Evolutionary conservation across 2,329 filamentous ascomycete species (phyloP), one percentile per base, ranked within the genome.

Genomic region (Gaeumannomyces tritici): DNA sequence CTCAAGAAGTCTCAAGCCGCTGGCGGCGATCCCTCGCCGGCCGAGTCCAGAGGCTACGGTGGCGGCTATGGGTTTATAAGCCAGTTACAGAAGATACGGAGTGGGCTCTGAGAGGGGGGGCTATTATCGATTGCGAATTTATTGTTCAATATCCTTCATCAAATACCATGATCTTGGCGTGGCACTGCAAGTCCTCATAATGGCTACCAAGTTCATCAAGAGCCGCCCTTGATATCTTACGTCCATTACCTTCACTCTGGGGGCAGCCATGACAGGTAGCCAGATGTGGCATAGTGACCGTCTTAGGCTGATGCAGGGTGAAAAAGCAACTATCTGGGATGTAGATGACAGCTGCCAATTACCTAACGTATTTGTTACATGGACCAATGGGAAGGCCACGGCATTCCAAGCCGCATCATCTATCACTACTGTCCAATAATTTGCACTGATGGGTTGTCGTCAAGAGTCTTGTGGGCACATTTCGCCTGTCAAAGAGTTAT

Each of bases 31-130:
- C 26, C 62, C 5, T n/a, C 59, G 6, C 42, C 62, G 2, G 31
- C 56, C 0, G 80, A 81, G 60, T 74, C 70, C 62, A 80, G 76
- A 68, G 72, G 76, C 3, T 74, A 76, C 61, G 72, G 76, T 0
- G 79, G 80, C 1, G 83, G 81, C 0, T 86, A 86, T 69, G 83
- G 83, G 6, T 74, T 87, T 61, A 85, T 87, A 67, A 86, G 80
- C 72, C 84, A 87, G 71, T 72, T 86, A 64, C 83, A 86, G 72
- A 84, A 84, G 72, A 76, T 87, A 63, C 77, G 84, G 61, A 79
- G 77, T 55, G 83, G 83, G 1, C 68, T 84, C 62, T 82, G 69
- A 73, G 42, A 9, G 28, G 26, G n/a, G 42, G 11, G 24, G 42
- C 42, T 11, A 18, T 24, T 21, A 7, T 21, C 42, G 7, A 24